These are phyloP conservation scores for Pichia sp. DNA, from an alignment of 1,139 yeast genomes.

Conservation along the genomic window DNA sequence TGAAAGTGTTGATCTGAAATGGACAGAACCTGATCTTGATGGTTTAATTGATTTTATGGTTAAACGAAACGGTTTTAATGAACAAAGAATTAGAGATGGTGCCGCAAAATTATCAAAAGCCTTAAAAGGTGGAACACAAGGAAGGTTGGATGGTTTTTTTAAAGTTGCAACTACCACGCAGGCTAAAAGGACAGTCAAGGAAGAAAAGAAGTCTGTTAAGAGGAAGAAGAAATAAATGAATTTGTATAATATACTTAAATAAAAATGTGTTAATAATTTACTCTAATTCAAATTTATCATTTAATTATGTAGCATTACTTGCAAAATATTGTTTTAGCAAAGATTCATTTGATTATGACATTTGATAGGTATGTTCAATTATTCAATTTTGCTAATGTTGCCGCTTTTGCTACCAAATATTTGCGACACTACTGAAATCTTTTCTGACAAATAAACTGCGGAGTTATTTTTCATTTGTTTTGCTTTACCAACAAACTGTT, in stretches of 20 bases:
- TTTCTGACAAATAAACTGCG: conserved; percentile 6
- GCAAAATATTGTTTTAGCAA: too few species aligned
- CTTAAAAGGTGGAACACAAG: conserved; percentile 80
- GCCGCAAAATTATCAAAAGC: conserved; percentile 82
- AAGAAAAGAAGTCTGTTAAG: conserved; percentile 25
- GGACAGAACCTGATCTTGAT: conserved; percentile 73
- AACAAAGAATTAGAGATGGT: conserved; percentile 84
- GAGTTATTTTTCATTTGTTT: conserved; percentile 4
- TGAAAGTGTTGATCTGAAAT: conserved; percentile 58
- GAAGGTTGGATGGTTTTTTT: conserved; percentile 88
- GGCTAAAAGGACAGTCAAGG: conserved; percentile 34
- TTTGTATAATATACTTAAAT: not conserved
- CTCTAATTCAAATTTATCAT: too few species aligned
- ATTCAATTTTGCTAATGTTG: too few species aligned
- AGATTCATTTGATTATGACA: too few species aligned
- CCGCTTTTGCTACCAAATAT: conserved; percentile 1
- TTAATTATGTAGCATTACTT: too few species aligned
- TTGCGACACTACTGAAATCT: conserved; percentile 2
- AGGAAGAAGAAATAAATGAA: conserved; percentile 20
- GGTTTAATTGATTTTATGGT: conserved; percentile 70
- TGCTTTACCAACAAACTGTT: conserved; percentile 29
- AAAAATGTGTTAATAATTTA: not conserved
- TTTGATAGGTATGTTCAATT: too few species aligned
- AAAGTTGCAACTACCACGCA: conserved; percentile 36
- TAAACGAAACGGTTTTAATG: conserved; percentile 77